These are phyloP conservation scores for Phlebiopsis gigantea DNA, from an alignment of 768 basidiomycete species.

Conservation along the genomic window DNA sequence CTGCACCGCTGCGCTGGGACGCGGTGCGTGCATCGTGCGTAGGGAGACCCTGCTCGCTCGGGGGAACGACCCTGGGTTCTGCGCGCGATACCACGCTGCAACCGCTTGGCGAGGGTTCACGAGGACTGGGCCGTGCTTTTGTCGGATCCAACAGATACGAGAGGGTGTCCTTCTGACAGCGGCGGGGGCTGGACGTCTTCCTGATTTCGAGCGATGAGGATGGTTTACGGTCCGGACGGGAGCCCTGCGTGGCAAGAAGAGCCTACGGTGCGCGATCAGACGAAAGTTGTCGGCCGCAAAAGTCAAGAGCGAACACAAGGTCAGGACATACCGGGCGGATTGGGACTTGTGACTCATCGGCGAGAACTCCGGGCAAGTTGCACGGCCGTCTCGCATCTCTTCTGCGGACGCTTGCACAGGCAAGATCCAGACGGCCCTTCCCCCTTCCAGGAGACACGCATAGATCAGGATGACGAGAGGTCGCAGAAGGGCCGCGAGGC, in stretches of 20 bases:
- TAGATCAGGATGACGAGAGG: not conserved
- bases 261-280: not conserved
- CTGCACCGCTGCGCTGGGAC: conserved; percentile 3
- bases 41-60: conserved; percentile 3
- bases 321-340: not conserved
- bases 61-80: not conserved
- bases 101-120: conserved; percentile 12
- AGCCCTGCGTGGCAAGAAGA: conserved; percentile 3
- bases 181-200: not conserved
- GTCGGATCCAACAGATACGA: conserved; percentile 9
- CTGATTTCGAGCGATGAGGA: not conserved
- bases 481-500: not conserved
- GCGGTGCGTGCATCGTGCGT: not conserved
- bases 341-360: conserved; percentile 6
- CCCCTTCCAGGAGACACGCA: not conserved
- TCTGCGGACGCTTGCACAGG: not conserved
- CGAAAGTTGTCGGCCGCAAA: conserved; percentile 1
- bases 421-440: not conserved
- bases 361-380: not conserved
- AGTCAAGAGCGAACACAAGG: conserved; percentile 1
- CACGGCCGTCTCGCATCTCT: not conserved
- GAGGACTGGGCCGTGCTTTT: conserved; percentile 13
- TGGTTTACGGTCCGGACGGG: conserved; percentile 5
- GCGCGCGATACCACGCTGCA: not conserved
- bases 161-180: conserved; percentile 8